A percentile compares a stretch with the other conserved stretches of the same genome.
These are phyloP conservation scores for Chaetomium olivaceum DNA, from an alignment of 2,329 filamentous ascomycete species.

Conservation along the genomic window DNA sequence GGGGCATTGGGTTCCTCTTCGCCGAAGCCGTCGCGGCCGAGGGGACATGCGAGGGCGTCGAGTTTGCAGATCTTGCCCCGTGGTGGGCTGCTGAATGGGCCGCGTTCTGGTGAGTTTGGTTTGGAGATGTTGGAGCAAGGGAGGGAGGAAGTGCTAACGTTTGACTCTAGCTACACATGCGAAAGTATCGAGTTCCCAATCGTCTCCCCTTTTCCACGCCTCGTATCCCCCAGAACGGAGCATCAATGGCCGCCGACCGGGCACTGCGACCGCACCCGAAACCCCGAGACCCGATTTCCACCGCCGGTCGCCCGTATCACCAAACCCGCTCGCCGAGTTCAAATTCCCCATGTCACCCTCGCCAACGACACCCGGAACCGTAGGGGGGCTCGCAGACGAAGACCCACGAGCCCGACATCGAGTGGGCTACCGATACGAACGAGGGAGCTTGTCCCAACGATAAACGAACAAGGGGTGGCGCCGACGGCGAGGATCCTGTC, in stretches of 20 bases:
- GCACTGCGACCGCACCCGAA: slow-evolving; percentile 47
- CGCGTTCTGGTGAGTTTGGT: slow-evolving; percentile 42
- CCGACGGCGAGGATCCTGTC: slow-evolving; percentile 72
- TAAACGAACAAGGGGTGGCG: slow-evolving; percentile 57
- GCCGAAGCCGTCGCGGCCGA: slow-evolving; percentile 53
- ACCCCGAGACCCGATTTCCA: slow-evolving; percentile 44
- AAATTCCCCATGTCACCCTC: slow-evolving; percentile 55
- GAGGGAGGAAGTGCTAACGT: slow-evolving; percentile 11
- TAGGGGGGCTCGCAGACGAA: slow-evolving; percentile 37
- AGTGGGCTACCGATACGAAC: slow-evolving; percentile 45
- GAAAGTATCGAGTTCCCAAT: slow-evolving; percentile 47
- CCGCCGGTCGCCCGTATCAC: slow-evolving; percentile 43
- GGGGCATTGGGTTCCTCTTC: slow-evolving; percentile 38
- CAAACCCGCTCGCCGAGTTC: slow-evolving; percentile 55
- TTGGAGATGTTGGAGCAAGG: neutral
- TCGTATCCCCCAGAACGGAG: slow-evolving; percentile 56
- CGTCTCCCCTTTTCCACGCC: slow-evolving; percentile 55
- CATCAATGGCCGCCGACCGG: slow-evolving; percentile 42
- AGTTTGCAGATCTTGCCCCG: slow-evolving; percentile 74
- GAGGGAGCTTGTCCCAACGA: slow-evolving; percentile 50
- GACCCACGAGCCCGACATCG: slow-evolving; percentile 45
- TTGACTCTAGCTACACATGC: slow-evolving; percentile 41
- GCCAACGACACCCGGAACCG: slow-evolving; percentile 40
- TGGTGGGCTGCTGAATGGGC: slow-evolving; percentile 46
- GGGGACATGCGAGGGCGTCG: slow-evolving; percentile 73